Percentiles rank a stretch among this genome's conserved stretches.
phyloP scores from a whole-genome alignment of 1,139 yeast genomes.

The Kazachstania sp. region DNA sequence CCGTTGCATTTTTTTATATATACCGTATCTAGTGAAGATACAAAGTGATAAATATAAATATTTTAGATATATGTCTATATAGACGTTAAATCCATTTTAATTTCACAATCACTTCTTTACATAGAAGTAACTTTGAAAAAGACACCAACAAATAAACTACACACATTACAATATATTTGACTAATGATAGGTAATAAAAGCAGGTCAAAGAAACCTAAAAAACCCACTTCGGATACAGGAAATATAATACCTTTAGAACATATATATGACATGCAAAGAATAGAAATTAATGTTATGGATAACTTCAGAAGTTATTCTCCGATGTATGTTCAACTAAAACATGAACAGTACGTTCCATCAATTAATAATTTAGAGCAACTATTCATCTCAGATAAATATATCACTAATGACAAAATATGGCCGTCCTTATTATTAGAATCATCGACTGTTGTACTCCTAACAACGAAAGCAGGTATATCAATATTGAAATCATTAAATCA shows the following conservation, averaged over 20 bases:
- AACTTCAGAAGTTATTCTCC: background rate
- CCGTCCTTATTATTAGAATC: constrained; percentile 11
- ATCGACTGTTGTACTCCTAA: constrained; percentile 15
- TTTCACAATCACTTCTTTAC: too few relatives aligned
- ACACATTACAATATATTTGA: too few relatives aligned
- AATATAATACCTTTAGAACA: background rate
- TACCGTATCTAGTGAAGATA: too few relatives aligned
- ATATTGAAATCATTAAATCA: constrained; percentile 10
- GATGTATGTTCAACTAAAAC: background rate
- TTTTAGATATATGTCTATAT: too few relatives aligned
- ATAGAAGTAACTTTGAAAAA: too few relatives aligned
- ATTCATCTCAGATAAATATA: background rate
- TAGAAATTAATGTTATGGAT: background rate
- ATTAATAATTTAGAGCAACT: background rate
- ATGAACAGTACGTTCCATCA: background rate
- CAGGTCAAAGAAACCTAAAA: too few relatives aligned
- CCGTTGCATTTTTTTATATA: too few relatives aligned
- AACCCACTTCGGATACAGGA: background rate
- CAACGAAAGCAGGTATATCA: constrained; percentile 20
- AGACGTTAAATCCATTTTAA: too few relatives aligned
- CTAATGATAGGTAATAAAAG: too few relatives aligned
- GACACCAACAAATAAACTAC: too few relatives aligned
- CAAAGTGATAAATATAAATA: too few relatives aligned
- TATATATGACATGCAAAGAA: background rate
- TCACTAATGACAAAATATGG: background rate